These are phyloP conservation scores for Ustilago esculenta DNA, from an alignment of 1,284 basidiomycete species.

Conservation along the genomic window DNA sequence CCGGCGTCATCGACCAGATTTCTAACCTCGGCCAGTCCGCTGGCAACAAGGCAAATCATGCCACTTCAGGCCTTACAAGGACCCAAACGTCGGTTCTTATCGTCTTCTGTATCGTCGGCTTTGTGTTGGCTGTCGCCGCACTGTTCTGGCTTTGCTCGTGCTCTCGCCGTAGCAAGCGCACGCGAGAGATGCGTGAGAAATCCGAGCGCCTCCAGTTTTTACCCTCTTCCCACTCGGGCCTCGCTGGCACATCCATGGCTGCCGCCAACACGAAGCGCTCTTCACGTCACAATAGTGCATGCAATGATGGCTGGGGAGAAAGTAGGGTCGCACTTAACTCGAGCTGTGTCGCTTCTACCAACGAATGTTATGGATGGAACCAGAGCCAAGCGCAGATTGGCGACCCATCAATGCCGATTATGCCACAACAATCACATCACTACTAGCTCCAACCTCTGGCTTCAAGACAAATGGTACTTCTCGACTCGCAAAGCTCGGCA, in stretches of 20 bases:
- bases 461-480: no score
- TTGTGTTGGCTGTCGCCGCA: slow-evolving; percentile 14
- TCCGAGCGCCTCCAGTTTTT: slow-evolving; percentile 11
- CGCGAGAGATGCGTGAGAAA: slow-evolving; percentile 21
- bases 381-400: slow-evolving; percentile 1
- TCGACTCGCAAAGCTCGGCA: no score
- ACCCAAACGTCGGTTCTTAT: slow-evolving; percentile 19
- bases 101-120: slow-evolving; percentile 20
- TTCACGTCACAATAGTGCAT: slow-evolving; percentile 1
- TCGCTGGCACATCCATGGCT: no score
- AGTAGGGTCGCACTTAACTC: slow-evolving; percentile 38
- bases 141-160: slow-evolving; percentile 39
- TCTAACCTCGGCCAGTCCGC: slow-evolving; percentile 22
- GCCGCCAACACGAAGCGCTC: slow-evolving; percentile 3
- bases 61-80: slow-evolving; percentile 20
- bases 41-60: slow-evolving; percentile 15
- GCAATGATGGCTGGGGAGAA: slow-evolving; percentile 29
- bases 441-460: no score
- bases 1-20: slow-evolving; percentile 43
- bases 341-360: slow-evolving; percentile 24
- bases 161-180: slow-evolving; percentile 28
- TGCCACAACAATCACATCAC: slow-evolving; percentile 18
- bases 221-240: slow-evolving; percentile 2
- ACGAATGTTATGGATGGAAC: slow-evolving; percentile 21
- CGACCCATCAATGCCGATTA: not conserved